Evolutionary conservation across 139 green algal genomes (phyloP), one percentile per base, ranked within the genome.

Genomic region (Tetraselmis chui): DNA sequence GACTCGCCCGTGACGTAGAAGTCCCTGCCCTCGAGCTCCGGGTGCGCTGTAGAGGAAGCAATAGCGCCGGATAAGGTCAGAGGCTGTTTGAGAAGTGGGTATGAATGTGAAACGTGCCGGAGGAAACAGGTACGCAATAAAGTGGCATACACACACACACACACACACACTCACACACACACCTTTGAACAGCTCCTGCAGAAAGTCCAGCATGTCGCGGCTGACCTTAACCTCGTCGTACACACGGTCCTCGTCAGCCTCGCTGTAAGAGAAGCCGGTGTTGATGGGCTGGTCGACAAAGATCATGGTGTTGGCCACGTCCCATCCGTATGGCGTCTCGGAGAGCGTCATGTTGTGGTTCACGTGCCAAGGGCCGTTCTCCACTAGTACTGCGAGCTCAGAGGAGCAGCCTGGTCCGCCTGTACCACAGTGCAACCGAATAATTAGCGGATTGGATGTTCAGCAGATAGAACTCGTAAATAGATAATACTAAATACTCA

Each of bases 121-220:
- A n/a, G n/a, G n/a, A n/a, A n/a, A n/a, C n/a, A n/a, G n/a, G n/a
- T n/a, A n/a, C n/a, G n/a, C n/a, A n/a, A n/a, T n/a, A n/a, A n/a
- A n/a, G n/a, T n/a, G n/a, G n/a, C n/a, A n/a, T n/a, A n/a, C n/a
- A n/a, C n/a, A n/a, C n/a, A n/a, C n/a, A n/a, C n/a, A n/a, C n/a
- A n/a, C n/a, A n/a, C n/a, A n/a, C n/a, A n/a, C 2, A 2, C 2
- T 32, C 32, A 32, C 80, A 18, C 31, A 5, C 86, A 5, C 81
- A 90, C 87, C 83, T 31, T 92, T 84, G 27, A 95, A 91, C 76
- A 98, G 95, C 31, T 92, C 93, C 30, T 91, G 87, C 81, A 99
- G 82, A 85, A 99, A 99, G 83, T 98, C 93, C 30, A 96, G 91
- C 93, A 99, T 96, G 89, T 99, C 96, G 1, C 91, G 86, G 0